Evolutionary conservation across 306 rosid species (phyloP), one percentile per base, ranked within the genome.

Genomic region (Erythrophleum fordii): DNA sequence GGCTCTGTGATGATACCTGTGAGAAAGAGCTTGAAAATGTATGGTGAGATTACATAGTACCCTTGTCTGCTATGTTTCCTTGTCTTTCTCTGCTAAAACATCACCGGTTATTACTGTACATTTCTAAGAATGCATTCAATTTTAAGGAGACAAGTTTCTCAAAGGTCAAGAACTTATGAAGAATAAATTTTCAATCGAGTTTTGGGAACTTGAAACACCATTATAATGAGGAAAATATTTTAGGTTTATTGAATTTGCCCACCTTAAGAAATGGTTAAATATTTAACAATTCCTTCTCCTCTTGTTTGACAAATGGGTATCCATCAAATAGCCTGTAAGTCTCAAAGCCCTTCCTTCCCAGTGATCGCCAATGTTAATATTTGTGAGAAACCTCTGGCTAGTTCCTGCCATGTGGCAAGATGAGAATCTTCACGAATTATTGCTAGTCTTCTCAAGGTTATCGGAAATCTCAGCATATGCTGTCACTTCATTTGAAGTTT

Each of bases 21-120:
- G 97, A 91, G 91, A 88, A 78, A 69, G 94, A 93, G 90, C 97
- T 95, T 88, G 99, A 95, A 95, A 95, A 95, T 95, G 99, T 93
- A 93, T 88, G 97, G 95, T 90, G 99, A 92, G 97, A 87, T 89
- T 89, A 62, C 90, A 81, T 69, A 31, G 53, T 71, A 52, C 87
- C 84, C 81, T 85, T 88, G 13, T 28, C 77, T 74, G 52, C 37
- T 53, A 46, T 26, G 16, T 67, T 53, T 58, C 29, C 18, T 17
- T 68, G 37, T 29, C 61, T 62, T 46, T 65, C 17, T 37, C 69
- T 23, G 23, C 58, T 59, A 25, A 56, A 62, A 49, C 42, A 14
- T 26, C 56, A 46, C 31, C 1, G 0, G 2, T 82, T 52, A 35
- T 76, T 26, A 26, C 7, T 56, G 52, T 52, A 34, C 29, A 18